phyloP scores from a whole-genome alignment of 2,329 filamentous ascomycete species.

The Xylaria sp. region DNA sequence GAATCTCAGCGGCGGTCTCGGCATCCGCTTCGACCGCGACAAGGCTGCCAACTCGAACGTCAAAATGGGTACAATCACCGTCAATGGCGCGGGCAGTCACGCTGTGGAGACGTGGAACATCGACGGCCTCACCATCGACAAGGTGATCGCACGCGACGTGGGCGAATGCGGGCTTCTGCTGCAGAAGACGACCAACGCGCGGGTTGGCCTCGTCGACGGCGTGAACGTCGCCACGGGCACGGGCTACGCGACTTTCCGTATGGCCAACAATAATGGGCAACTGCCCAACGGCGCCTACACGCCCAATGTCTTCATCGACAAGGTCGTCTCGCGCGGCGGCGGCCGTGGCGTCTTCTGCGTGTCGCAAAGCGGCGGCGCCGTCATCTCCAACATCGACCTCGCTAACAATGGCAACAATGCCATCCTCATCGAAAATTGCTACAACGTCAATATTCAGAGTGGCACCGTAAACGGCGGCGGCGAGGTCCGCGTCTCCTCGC shows the following conservation, averaged over 20 bases:
- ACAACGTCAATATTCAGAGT: slow-evolving; percentile 56
- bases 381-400: slow-evolving; percentile 56
- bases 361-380: slow-evolving; percentile 58
- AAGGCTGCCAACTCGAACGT: slow-evolving; percentile 58
- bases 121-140: slow-evolving; percentile 56
- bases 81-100: slow-evolving; percentile 60
- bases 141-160: slow-evolving; percentile 58
- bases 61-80: slow-evolving; percentile 56
- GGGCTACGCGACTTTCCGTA: slow-evolving; percentile 62
- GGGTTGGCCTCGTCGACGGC: slow-evolving; percentile 60
- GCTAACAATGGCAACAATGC: slow-evolving; percentile 61
- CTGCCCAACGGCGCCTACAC: slow-evolving; percentile 54
- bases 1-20: slow-evolving; percentile 59
- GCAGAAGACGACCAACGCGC: slow-evolving; percentile 58
- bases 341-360: slow-evolving; percentile 64
- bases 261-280: slow-evolving; percentile 62
- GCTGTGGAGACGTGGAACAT: slow-evolving; percentile 67
- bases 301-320: slow-evolving; percentile 59
- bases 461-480: slow-evolving; percentile 60
- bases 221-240: slow-evolving; percentile 58
- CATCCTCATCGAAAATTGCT: slow-evolving; percentile 65
- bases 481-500: slow-evolving; percentile 58
- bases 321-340: slow-evolving; percentile 60
- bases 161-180: slow-evolving; percentile 63
- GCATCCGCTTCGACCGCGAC: slow-evolving; percentile 64